Evolutionary conservation across 768 basidiomycete species (phyloP).

Genomic region (Favolaschia claudopus): DNA sequence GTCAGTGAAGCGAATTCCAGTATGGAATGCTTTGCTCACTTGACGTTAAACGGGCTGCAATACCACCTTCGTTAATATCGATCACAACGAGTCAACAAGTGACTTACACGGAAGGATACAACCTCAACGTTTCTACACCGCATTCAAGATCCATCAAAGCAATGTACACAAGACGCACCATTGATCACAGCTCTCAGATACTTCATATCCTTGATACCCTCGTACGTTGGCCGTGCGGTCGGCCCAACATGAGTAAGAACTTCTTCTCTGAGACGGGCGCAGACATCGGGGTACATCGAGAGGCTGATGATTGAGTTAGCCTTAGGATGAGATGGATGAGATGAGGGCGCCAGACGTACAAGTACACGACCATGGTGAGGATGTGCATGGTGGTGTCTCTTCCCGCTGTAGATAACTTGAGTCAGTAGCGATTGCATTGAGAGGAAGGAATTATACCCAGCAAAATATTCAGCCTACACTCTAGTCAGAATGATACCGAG

Average conservation of each 20-base stretch:
- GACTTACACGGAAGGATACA: slow-evolving; percentile 62
- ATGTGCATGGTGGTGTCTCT: slow-evolving; percentile 37
- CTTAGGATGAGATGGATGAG: not conserved
- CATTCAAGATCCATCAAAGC: not conserved
- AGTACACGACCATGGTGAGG: slow-evolving; percentile 47
- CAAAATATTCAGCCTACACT: slow-evolving; percentile 20
- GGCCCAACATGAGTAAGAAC: slow-evolving; percentile 55
- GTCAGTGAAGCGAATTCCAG: no score
- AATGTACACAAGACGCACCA: slow-evolving; percentile 37
- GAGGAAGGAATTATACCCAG: slow-evolving; percentile 4
- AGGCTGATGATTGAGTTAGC: slow-evolving; percentile 9
- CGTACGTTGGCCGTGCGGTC: slow-evolving; percentile 55
- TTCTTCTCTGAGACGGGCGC: slow-evolving; percentile 56
- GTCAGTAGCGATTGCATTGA: not conserved
- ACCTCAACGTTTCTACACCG: slow-evolving; percentile 53
- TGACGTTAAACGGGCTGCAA: slow-evolving; percentile 45
- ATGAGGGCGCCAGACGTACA: slow-evolving; percentile 12
- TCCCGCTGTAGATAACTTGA: slow-evolving; percentile 6
- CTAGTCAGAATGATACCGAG: not conserved
- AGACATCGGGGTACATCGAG: slow-evolving; percentile 51
- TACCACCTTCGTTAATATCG: not conserved
- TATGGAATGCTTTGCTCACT: no score
- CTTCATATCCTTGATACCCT: slow-evolving; percentile 65
- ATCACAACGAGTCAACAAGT: not conserved
- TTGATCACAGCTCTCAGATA: slow-evolving; percentile 68